A percentile compares a stretch with the other conserved stretches of the same genome.
These are phyloP conservation scores for Rubia tinctorum DNA, from an alignment of 305 asterid species.

Conservation along the genomic window DNA sequence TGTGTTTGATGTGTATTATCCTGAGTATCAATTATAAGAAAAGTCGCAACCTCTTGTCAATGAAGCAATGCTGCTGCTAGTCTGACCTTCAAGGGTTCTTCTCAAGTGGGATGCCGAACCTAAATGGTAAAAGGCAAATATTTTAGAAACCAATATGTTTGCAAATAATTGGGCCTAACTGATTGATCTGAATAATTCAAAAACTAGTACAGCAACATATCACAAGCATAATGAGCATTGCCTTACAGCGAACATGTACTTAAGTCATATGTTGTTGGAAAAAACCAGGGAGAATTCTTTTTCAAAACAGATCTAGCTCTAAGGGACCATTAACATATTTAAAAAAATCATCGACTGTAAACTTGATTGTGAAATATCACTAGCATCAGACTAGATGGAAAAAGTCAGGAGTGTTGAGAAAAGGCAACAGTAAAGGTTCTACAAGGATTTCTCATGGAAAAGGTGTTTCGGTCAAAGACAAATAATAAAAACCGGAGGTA, in stretches of 20 bases:
- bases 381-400: neutral
- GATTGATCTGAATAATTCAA: neutral
- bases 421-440: neutral
- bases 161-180: neutral
- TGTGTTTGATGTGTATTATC: neutral
- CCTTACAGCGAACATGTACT: neutral
- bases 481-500: too few species aligned
- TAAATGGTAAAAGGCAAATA: constrained; percentile 15
- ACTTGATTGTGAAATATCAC: neutral
- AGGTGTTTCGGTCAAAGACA: neutral
- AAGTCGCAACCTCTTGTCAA: constrained; percentile 23
- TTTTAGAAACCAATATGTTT: neutral
- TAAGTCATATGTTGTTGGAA: neutral
- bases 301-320: neutral
- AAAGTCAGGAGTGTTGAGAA: neutral
- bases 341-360: neutral
- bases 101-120: constrained; percentile 28
- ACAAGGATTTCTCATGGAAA: neutral
- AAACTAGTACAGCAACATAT: neutral
- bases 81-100: constrained; percentile 20
- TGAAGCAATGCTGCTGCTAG: constrained; percentile 14
- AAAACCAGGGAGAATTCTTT: neutral
- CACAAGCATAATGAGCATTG: neutral
- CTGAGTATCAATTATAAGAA: constrained; percentile 3
- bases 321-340: neutral